phyloP scores from a whole-genome alignment of 495 filamentous ascomycete species.

The Penicillium soppii region DNA sequence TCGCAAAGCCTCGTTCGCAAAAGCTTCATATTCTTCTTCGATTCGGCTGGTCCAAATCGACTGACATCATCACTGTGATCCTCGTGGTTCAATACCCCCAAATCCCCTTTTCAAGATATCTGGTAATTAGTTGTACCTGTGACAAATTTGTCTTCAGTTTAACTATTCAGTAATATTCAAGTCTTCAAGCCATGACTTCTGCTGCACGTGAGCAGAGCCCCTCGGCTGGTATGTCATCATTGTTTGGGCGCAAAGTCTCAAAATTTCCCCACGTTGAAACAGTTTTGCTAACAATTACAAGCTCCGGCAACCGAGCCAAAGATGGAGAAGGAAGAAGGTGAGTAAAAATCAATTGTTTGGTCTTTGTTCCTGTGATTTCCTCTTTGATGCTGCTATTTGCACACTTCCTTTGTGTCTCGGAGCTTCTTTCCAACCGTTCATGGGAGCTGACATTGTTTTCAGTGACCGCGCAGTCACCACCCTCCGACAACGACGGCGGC shows the following conservation, averaged over 20 bases:
- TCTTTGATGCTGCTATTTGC: too few relatives aligned
- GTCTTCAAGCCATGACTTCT: slow-evolving; percentile 12
- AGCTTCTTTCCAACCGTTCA: not conserved
- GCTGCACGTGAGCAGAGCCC: slow-evolving; percentile 10
- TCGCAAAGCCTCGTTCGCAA: not conserved
- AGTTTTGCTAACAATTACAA: not conserved
- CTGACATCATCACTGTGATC: not conserved
- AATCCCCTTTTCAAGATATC: not conserved
- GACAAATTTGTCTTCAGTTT: not conserved
- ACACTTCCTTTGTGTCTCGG: not conserved
- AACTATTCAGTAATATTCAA: too few relatives aligned
- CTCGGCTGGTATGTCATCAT: slow-evolving; percentile 13
- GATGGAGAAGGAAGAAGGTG: not conserved
- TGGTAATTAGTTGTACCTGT: not conserved
- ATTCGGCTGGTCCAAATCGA: slow-evolving; percentile 10
- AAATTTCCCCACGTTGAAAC: not conserved
- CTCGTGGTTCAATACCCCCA: not conserved
- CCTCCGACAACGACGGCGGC: slow-evolving; percentile 50
- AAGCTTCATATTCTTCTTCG: slow-evolving; percentile 1
- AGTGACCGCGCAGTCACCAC: slow-evolving; percentile 28
- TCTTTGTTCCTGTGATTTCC: not conserved
- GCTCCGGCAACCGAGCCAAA: not conserved
- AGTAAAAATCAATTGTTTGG: not conserved
- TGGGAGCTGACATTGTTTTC: slow-evolving; percentile 10
- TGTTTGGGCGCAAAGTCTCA: not conserved